Conservation (phyloP, 352 stramenopile species). For the Phytophthora rubi region DNA sequence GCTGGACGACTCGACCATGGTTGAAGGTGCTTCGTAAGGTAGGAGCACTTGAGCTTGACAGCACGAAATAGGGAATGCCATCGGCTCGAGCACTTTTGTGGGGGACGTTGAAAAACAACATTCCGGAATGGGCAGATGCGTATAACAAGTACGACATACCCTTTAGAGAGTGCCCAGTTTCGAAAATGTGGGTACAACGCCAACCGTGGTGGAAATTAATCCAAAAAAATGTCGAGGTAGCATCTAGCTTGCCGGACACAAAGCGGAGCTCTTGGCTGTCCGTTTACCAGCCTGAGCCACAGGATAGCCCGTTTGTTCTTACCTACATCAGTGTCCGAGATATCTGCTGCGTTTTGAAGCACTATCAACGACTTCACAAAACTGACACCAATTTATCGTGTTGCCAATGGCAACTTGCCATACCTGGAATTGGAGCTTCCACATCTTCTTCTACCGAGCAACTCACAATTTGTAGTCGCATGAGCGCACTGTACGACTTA, state of each 20-base stretch:
- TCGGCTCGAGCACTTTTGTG: background rate
- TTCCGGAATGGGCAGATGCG: background rate
- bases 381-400: constrained; percentile 26
- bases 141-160: too few relatives aligned
- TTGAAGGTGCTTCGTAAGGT: background rate
- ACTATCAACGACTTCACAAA: constrained; percentile 44
- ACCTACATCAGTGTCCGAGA: constrained; percentile 18
- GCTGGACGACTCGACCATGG: constrained; percentile 26
- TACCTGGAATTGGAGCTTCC: constrained; percentile 39
- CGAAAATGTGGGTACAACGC: too few relatives aligned
- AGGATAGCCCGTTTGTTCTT: constrained; percentile 29
- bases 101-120: background rate
- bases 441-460: constrained; percentile 37
- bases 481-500: constrained; percentile 31
- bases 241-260: too few relatives aligned
- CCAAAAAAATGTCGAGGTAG: too few relatives aligned
- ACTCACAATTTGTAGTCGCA: constrained; percentile 40
- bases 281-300: constrained; percentile 1
- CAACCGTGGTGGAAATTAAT: too few relatives aligned
- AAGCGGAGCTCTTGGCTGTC: too few relatives aligned
- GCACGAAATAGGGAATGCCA: background rate
- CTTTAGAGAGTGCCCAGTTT: too few relatives aligned
- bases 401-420: too few relatives aligned
- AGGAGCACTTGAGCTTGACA: background rate
- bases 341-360: constrained; percentile 34